Base-by-base conservation (phyloP, 23 red algal genomes). In the Chondrus crispus region DNA sequence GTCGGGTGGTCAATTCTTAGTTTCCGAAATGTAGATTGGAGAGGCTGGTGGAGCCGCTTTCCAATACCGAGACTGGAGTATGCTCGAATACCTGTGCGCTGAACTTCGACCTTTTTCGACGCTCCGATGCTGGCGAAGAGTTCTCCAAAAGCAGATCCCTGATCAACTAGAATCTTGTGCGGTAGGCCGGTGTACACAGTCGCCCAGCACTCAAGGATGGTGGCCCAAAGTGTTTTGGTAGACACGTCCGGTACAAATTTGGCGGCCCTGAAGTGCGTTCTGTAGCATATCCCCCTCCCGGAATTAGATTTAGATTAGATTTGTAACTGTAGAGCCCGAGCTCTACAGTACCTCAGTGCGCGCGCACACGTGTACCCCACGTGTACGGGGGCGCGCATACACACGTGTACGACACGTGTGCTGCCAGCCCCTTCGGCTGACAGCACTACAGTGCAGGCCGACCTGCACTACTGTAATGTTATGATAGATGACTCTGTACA, bases 151-250 rank as follows among this genome's bases (percentile, higher is more conserved):
- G 26, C n/a, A 1, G 38, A 46, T 77, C 71, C 71, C 43, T 48
- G 38, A 48, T 77, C 71, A 24, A 77, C 71, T 39, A 24, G 44
- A 40, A 76, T 76, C 11, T 24, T 43, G 39, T 76, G 28, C 28
- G 71, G 71, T 20, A 76, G 71, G 28, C 44, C 71, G 28, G 71
- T 76, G 19, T 76, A 76, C 14, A 76, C 44, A 46, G 4, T 48
- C 28, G 71, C 28, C 71, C 71, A 76, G 43, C 39, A 76, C 33
- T 76, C 45, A 82, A 76, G 28, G 44, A 76, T 76, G 71, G 6
- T 76, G 33, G 24, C 71, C 71, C 71, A 76, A 76, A 76, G 4
- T 76, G 71, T 76, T 22, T 76, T 76, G n/a, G 71, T 40, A 24
- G 13, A 46, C 38, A 77, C 71, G 71, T 77, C 44, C 26, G 6